These are phyloP conservation scores for Lathyrus sativus DNA, from an alignment of 306 rosid species.

Conservation along the genomic window DNA sequence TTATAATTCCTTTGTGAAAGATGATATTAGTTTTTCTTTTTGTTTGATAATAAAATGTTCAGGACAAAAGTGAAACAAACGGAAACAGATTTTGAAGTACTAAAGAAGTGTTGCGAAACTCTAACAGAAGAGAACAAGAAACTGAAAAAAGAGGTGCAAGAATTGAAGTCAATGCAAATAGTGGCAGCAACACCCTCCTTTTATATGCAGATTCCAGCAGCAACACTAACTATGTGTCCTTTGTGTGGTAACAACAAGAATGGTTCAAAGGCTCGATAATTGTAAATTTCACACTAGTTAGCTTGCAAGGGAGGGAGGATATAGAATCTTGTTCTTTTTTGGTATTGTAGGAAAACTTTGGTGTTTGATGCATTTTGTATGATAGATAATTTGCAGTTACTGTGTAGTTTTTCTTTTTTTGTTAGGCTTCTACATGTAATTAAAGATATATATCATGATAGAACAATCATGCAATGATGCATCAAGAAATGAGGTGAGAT, in stretches of 20 bases:
- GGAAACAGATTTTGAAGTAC: constrained; percentile 65
- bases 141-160: constrained; percentile 70
- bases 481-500: no score
- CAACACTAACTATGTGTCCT: constrained; percentile 75
- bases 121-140: constrained; percentile 76
- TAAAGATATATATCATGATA: background rate
- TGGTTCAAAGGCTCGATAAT: constrained; percentile 41
- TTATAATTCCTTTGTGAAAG: no score
- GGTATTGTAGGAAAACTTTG: background rate
- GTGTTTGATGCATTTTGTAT: constrained; percentile 2
- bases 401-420: background rate
- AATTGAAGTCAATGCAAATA: constrained; percentile 57
- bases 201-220: constrained; percentile 69
- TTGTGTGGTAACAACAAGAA: constrained; percentile 57
- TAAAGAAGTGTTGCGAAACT: constrained; percentile 67
- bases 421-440: background rate
- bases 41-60: background rate
- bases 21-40: background rate
- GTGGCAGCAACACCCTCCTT: constrained; percentile 47
- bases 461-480: no score
- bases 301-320: background rate
- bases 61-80: constrained; percentile 95
- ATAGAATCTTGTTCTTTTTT: background rate
- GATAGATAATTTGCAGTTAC: background rate
- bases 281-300: constrained; percentile 44